Evolutionary conservation across 148 eudicot species (phyloP).

Genomic region (Persicaria tinctoria): DNA sequence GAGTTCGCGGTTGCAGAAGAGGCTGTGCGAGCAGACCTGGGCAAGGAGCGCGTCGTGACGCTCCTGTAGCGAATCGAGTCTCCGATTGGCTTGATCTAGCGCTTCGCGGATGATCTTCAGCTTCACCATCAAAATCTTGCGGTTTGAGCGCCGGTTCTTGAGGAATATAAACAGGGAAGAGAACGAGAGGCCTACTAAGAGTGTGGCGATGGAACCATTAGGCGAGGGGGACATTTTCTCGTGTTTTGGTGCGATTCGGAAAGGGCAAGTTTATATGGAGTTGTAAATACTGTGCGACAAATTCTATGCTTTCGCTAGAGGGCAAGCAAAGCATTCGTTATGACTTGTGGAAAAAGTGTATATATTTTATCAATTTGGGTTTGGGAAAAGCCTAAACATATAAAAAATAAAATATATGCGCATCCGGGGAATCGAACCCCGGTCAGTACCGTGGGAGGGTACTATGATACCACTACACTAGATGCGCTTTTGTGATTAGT

Average conservation of each 20-base stretch:
- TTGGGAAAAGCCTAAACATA: too few species aligned
- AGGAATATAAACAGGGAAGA: background rate
- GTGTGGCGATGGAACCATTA: background rate
- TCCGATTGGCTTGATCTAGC: constrained; percentile 34
- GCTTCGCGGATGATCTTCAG: constrained; percentile 21
- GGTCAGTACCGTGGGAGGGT: constrained; percentile 64
- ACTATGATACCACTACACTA: constrained; percentile 59
- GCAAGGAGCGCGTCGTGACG: constrained; percentile 43
- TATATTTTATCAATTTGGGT: too few species aligned
- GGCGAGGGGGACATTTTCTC: background rate
- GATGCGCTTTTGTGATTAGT: constrained; percentile 25
- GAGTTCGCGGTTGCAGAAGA: constrained; percentile 33
- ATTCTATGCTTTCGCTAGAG: background rate
- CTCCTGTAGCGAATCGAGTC: constrained; percentile 26
- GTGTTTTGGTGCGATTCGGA: background rate
- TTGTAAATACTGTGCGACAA: background rate
- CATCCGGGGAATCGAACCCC: constrained; percentile 66
- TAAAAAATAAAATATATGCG: constrained; percentile 13
- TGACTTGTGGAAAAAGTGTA: too few species aligned
- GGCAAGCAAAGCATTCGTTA: background rate
- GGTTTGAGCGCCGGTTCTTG: background rate
- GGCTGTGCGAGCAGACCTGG: constrained; percentile 36
- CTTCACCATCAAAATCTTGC: background rate
- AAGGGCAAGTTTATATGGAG: background rate
- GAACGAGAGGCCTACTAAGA: constrained; percentile 5